These are phyloP conservation scores for Clonostachys sp. DNA, from an alignment of 2,329 filamentous ascomycete species.

Conservation along the genomic window DNA sequence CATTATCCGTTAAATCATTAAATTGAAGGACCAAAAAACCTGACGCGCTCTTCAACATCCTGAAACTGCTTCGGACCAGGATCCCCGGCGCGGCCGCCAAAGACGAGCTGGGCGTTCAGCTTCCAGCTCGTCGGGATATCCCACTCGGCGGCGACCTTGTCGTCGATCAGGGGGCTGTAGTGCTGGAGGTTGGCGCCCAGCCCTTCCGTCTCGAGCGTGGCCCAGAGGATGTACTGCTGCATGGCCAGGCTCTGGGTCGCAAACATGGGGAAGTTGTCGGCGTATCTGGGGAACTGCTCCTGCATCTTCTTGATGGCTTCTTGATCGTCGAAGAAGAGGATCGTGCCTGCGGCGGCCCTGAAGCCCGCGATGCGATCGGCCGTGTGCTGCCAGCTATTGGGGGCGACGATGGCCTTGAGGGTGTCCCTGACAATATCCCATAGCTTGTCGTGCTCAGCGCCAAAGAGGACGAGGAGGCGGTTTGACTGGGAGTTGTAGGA, in stretches of 20 bases:
- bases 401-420: conserved; percentile 47
- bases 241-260: conserved; percentile 74
- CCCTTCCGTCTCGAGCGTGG: conserved; percentile 78
- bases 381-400: conserved; percentile 46
- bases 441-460: conserved; percentile 79
- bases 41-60: conserved; percentile 62
- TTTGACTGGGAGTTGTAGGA: conserved; percentile 88
- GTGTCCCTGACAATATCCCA: conserved; percentile 70
- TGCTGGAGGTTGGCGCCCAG: conserved; percentile 88
- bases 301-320: conserved; percentile 61
- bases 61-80: conserved; percentile 59
- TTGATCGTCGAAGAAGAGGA: conserved; percentile 85
- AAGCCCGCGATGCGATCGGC: conserved; percentile 46
- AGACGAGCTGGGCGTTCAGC: conserved; percentile 79
- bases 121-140: conserved; percentile 68
- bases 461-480: conserved; percentile 73
- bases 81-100: conserved; percentile 59
- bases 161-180: conserved; percentile 84
- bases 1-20: too few relatives aligned
- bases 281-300: conserved; percentile 66
- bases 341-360: conserved; percentile 70
- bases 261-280: conserved; percentile 77
- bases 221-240: conserved; percentile 74
- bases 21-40: conserved; percentile 52
- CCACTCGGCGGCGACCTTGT: conserved; percentile 65